Evolutionary conservation across 1,139 yeast genomes (phyloP).

Genomic region (Zygoascus hellenicus): DNA sequence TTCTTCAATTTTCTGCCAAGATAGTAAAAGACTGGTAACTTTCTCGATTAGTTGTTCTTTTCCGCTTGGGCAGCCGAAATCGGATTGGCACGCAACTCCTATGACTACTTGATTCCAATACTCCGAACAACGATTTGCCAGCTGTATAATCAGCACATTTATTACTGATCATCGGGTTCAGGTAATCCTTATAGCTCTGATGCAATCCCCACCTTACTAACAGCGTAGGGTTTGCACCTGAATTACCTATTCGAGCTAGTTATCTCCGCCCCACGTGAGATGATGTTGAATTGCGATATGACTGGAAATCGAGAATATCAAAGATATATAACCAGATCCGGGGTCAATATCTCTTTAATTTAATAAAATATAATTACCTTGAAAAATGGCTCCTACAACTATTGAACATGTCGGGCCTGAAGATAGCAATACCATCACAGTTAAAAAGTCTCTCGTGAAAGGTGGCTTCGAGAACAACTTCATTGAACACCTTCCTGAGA

Average conservation of each 20-base stretch:
- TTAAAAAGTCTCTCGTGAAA: conserved; percentile 11
- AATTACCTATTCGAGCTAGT: neutral
- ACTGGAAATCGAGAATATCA: neutral
- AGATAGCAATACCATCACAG: neutral
- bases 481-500: conserved; percentile 34
- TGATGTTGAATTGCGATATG: conserved; percentile 4
- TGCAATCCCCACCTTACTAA: too few relatives aligned
- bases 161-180: too few relatives aligned
- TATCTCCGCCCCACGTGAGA: conserved; percentile 4
- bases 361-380: conserved; percentile 35
- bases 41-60: too few relatives aligned
- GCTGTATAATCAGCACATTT: too few relatives aligned
- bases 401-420: neutral
- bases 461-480: conserved; percentile 19
- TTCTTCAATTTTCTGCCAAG: too few relatives aligned
- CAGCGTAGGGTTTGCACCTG: neutral
- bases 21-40: too few relatives aligned
- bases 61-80: too few relatives aligned
- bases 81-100: too few relatives aligned
- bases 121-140: too few relatives aligned
- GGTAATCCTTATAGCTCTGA: too few relatives aligned
- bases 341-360: conserved; percentile 51
- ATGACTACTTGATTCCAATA: too few relatives aligned
- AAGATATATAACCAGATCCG: conserved; percentile 39
- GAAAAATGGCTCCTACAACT: conserved; percentile 5